Percentiles rank a stretch among this genome's conserved stretches.
phyloP scores from a whole-genome alignment of 2,329 filamentous ascomycete species.

The Trichoderma afroharzianum region DNA sequence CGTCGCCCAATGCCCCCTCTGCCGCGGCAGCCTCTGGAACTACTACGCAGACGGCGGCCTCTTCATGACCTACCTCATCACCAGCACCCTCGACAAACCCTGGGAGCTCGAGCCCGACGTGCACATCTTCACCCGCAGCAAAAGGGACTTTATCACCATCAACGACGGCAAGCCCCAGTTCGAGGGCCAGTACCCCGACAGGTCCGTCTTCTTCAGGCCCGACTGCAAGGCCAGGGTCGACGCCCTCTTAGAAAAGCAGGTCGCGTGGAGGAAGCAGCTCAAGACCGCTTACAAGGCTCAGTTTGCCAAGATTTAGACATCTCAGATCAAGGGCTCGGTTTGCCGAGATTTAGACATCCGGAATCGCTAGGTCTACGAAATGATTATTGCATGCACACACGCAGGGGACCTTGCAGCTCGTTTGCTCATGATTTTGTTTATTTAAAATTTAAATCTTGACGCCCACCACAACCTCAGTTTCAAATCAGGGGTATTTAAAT shows the following conservation, averaged over 20 bases:
- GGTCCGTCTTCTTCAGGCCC: slow-evolving; percentile 31
- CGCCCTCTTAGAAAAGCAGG: slow-evolving; percentile 24
- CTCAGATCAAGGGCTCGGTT: background rate
- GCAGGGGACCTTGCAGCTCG: background rate
- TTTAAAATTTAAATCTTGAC: background rate
- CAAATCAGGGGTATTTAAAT: background rate
- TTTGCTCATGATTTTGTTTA: background rate
- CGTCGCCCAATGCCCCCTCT: slow-evolving; percentile 41
- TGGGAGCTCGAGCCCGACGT: slow-evolving; percentile 40
- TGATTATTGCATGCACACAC: too few relatives aligned
- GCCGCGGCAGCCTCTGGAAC: slow-evolving; percentile 39
- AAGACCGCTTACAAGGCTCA: slow-evolving; percentile 5
- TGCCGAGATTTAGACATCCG: background rate
- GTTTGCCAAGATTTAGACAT: background rate
- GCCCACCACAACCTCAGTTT: background rate
- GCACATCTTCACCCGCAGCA: slow-evolving; percentile 42
- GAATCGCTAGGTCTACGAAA: background rate
- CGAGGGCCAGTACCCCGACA: slow-evolving; percentile 34
- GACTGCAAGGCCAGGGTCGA: slow-evolving; percentile 32
- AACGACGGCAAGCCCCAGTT: slow-evolving; percentile 35
- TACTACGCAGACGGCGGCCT: slow-evolving; percentile 36
- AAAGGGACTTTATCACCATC: slow-evolving; percentile 37
- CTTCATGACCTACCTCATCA: slow-evolving; percentile 37
- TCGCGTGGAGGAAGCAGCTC: slow-evolving; percentile 15
- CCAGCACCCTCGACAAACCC: slow-evolving; percentile 42